Evolutionary conservation across 176 grass and related monocot genomes (phyloP).

Genomic region (maize (Zea mays)): Zm-B73-REFERENCE-NAM-5.0 NC_050097.1:56976501-56977000

Average conservation of each 20-base stretch:
- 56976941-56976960: neutral
- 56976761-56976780: neutral
- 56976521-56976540: slow-evolving; percentile 75
- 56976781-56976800: neutral
- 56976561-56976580: slow-evolving; percentile 31
- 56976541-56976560: slow-evolving; percentile 50
- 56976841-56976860: slow-evolving; percentile 61
- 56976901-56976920: slow-evolving; percentile 28
- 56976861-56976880: slow-evolving; percentile 75
- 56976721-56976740: slow-evolving; percentile 88
- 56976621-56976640: neutral
- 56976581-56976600: neutral
- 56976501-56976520: slow-evolving; percentile 74
- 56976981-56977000: slow-evolving; percentile 13
- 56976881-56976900: slow-evolving; percentile 51
- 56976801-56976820: neutral
- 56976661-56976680: slow-evolving; percentile 90
- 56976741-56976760: neutral
- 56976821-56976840: slow-evolving; percentile 86
- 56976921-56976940: slow-evolving; percentile 33
- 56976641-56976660: slow-evolving; percentile 52
- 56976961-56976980: slow-evolving; percentile 12
- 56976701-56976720: slow-evolving; percentile 90
- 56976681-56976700: slow-evolving; percentile 78
- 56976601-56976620: neutral